Conservation (phyloP, 1,139 yeast genomes). For the Hansenula lynferdii region DNA sequence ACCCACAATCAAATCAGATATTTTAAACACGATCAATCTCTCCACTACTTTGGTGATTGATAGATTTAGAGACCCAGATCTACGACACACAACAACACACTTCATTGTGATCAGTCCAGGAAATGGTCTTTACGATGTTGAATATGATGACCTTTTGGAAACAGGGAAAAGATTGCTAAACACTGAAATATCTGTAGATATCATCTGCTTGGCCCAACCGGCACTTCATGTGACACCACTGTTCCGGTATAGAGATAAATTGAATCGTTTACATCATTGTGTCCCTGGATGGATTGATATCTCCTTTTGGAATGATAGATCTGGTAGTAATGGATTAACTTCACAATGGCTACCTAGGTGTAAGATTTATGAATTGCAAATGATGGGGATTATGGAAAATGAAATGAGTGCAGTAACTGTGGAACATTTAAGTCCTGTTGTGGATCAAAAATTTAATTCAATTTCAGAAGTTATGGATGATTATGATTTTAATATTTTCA, state of each 20-base stretch:
- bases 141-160: conserved; percentile 66
- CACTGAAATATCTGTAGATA: conserved; percentile 82
- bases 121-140: conserved; percentile 90
- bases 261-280: conserved; percentile 60
- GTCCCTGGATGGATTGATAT: conserved; percentile 95
- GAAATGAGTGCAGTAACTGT: conserved; percentile 66
- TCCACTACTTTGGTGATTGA: conserved; percentile 78
- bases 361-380: conserved; percentile 89
- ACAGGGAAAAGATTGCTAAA: conserved; percentile 74
- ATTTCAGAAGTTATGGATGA: conserved; percentile 50
- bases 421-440: conserved; percentile 38
- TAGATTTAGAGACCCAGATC: conserved; percentile 79
- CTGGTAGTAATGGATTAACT: conserved; percentile 32
- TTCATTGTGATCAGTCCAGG: conserved; percentile 88
- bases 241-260: conserved; percentile 60
- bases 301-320: conserved; percentile 70
- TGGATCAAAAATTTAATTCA: conserved; percentile 26
- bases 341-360: conserved; percentile 88
- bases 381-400: conserved; percentile 97
- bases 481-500: conserved; percentile 55
- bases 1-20: conserved; percentile 86
- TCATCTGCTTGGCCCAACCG: conserved; percentile 84
- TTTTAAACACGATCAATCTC: conserved; percentile 81
- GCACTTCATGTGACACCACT: conserved; percentile 92
- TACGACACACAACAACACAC: conserved; percentile 83